Evolutionary conservation across 225 moss, liverwort and hornwort species (phyloP).

Genomic region (Anthoceros angustus): DNA sequence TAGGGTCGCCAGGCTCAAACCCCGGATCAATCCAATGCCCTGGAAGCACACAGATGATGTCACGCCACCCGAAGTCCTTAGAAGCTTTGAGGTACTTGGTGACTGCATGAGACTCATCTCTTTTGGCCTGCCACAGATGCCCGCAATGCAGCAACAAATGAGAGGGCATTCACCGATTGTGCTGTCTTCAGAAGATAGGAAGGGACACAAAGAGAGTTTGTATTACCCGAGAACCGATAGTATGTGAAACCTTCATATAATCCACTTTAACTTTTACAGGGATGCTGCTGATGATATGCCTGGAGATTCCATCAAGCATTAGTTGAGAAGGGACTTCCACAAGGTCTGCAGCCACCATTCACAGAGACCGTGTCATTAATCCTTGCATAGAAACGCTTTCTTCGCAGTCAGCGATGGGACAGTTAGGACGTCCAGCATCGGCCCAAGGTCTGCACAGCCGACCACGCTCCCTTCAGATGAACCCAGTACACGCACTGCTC

Average conservation of each 20-base stretch:
- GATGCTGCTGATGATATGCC: slow-evolving; percentile 24
- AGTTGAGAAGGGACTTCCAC: slow-evolving; percentile 39
- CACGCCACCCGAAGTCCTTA: slow-evolving; percentile 46
- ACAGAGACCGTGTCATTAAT: not conserved
- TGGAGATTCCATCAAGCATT: slow-evolving; percentile 24
- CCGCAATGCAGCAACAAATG: not conserved
- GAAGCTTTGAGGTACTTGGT: slow-evolving; percentile 59
- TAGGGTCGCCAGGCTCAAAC: slow-evolving; percentile 64
- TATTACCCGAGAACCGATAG: slow-evolving; percentile 59
- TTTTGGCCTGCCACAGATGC: slow-evolving; percentile 29
- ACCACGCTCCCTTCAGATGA: slow-evolving; percentile 48
- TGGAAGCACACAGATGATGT: slow-evolving; percentile 74
- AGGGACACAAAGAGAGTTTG: slow-evolving; percentile 11
- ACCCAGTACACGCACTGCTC: slow-evolving; percentile 22
- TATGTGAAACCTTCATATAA: slow-evolving; percentile 62
- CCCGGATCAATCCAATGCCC: slow-evolving; percentile 96
- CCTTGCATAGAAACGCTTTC: slow-evolving; percentile 27
- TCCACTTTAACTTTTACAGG: slow-evolving; percentile 52
- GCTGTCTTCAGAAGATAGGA: slow-evolving; percentile 12
- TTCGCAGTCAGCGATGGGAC: slow-evolving; percentile 39
- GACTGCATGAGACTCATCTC: slow-evolving; percentile 38
- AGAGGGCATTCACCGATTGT: not conserved
- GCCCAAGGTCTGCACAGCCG: slow-evolving; percentile 73
- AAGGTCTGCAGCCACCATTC: slow-evolving; percentile 51
- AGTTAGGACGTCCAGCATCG: slow-evolving; percentile 69